phyloP scores from a whole-genome alignment of 73 alveolate genomes.

The Paramecium pentaurelia region DNA sequence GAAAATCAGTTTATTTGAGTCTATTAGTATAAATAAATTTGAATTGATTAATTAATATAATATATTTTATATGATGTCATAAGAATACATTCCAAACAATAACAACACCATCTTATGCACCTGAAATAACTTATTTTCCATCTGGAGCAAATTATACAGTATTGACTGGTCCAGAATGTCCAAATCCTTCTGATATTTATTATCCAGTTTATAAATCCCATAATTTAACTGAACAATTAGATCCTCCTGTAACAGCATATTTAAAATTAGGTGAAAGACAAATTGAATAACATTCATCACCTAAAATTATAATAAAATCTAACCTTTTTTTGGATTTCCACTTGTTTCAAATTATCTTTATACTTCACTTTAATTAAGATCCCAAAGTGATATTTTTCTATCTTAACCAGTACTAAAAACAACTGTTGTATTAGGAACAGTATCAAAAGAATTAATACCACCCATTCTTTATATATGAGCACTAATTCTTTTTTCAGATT shows the following conservation, averaged over 20 bases:
- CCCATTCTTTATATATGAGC: constrained; percentile 95
- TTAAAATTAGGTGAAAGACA: constrained; percentile 79
- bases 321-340: constrained; percentile 76
- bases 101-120: constrained; percentile 83
- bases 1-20: neutral
- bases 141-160: constrained; percentile 80
- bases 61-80: constrained; percentile 14
- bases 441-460: constrained; percentile 88
- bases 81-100: constrained; percentile 82
- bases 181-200: constrained; percentile 75
- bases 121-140: constrained; percentile 75
- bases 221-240: constrained; percentile 73
- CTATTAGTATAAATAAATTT: neutral
- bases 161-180: constrained; percentile 78
- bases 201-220: constrained; percentile 72
- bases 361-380: constrained; percentile 87
- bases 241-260: constrained; percentile 88
- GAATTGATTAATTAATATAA: neutral
- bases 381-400: constrained; percentile 95
- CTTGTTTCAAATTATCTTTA: constrained; percentile 75
- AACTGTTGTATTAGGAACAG: constrained; percentile 77
- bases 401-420: constrained; percentile 92
- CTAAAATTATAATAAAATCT: constrained; percentile 1
- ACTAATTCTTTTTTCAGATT: constrained; percentile 91
- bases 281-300: constrained; percentile 89